Percentiles rank a stretch among this genome's conserved stretches.
Conservation (phyloP, 192 early-diverging fungal species). For the Backusella sp. region DNA sequence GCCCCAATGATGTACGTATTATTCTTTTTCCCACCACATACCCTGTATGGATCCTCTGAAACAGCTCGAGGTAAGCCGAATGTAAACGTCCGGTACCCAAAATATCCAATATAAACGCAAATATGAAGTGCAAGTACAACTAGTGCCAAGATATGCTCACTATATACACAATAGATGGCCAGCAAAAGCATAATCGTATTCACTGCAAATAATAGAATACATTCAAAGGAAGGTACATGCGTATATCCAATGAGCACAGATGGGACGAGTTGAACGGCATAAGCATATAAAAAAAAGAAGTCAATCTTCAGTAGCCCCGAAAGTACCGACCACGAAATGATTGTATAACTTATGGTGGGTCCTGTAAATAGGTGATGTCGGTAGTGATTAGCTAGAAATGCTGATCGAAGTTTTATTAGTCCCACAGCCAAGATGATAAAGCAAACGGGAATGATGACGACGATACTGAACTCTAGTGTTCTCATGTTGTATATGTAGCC, state of each 20-base stretch:
- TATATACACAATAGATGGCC: background rate
- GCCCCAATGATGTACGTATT: background rate
- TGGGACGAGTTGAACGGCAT: slow-evolving; percentile 4
- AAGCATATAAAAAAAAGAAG: background rate
- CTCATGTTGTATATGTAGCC: background rate
- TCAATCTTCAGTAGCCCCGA: background rate
- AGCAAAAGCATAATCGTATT: background rate
- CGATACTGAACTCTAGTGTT: background rate
- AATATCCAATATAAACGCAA: background rate
- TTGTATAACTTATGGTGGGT: background rate
- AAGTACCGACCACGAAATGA: background rate
- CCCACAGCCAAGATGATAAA: background rate
- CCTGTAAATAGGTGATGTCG: background rate
- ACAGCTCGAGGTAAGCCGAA: background rate
- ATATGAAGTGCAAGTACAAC: background rate
- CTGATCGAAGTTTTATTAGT: background rate
- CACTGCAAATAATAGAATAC: background rate
- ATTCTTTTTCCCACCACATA: background rate
- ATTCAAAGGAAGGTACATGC: background rate
- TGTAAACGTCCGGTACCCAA: background rate
- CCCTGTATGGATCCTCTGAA: background rate
- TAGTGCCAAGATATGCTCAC: background rate
- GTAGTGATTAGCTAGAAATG: background rate
- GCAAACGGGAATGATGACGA: background rate
- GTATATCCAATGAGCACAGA: background rate